Evolutionary conservation across 352 stramenopile genomes (phyloP).

Genomic region (Phytophthora vignae): DNA sequence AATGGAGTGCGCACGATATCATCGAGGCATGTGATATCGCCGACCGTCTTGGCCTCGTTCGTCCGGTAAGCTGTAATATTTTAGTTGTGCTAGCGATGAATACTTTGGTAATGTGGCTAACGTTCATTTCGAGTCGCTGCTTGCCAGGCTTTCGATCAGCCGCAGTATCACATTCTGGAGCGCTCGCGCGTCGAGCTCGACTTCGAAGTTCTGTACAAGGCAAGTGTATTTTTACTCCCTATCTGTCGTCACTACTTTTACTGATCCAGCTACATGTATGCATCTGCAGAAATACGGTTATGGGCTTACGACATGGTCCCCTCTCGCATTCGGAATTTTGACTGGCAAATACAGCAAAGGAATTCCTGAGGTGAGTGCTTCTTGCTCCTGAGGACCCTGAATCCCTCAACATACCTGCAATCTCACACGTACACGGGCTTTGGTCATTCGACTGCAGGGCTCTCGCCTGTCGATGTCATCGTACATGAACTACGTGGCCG

Average conservation of each 20-base stretch:
- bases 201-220: conserved; percentile 65
- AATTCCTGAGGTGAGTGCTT: conserved; percentile 38
- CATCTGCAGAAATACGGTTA: conserved; percentile 62
- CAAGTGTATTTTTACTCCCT: not conserved
- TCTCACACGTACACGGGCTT: not conserved
- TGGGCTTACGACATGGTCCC: conserved; percentile 74
- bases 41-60: conserved; percentile 49
- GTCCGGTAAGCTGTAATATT: conserved; percentile 26
- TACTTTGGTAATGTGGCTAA: not conserved
- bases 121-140: conserved; percentile 14
- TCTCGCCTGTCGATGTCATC: conserved; percentile 53
- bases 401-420: not conserved
- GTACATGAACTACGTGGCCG: conserved; percentile 45
- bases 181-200: conserved; percentile 71
- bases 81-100: not conserved
- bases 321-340: conserved; percentile 66
- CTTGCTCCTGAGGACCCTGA: not conserved
- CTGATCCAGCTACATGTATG: not conserved
- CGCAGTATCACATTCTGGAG: conserved; percentile 77
- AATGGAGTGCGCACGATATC: conserved; percentile 71
- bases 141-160: conserved; percentile 60
- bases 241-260: not conserved
- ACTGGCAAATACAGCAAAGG: conserved; percentile 83
- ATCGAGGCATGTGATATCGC: conserved; percentile 65
- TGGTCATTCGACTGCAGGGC: conserved; percentile 23